Percentiles rank a stretch among this genome's conserved stretches.
Evolutionary conservation across 176 grass and related monocot species (phyloP).

Genomic region (Rhynchospora tenuis): DNA sequence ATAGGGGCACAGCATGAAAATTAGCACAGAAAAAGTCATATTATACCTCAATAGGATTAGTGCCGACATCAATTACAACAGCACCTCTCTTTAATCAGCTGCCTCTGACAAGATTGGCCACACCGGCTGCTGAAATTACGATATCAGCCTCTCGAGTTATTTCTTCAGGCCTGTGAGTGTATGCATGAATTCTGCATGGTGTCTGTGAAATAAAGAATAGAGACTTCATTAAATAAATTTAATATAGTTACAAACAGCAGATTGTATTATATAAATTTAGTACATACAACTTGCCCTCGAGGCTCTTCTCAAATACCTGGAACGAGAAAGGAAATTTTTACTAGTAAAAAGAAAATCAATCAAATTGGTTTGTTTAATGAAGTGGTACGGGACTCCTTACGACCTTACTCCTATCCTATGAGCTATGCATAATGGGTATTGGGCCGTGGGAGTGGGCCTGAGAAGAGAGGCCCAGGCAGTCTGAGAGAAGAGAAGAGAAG

Average conservation of each 20-base stretch:
- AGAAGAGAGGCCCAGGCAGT: no score
- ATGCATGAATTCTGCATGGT: conserved; percentile 89
- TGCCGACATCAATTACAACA: conserved; percentile 93
- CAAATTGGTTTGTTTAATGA: no score
- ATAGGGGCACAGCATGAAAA: not conserved
- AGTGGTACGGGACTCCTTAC: no score
- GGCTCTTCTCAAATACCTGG: no score
- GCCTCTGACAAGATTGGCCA: conserved; percentile 82
- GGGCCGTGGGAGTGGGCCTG: no score
- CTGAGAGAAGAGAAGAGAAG: no score
- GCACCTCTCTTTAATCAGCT: conserved; percentile 79
- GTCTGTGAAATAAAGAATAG: conserved; percentile 43
- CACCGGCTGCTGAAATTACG: conserved; percentile 88
- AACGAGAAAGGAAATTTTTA: no score
- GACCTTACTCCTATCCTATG: no score
- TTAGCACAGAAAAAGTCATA: not conserved
- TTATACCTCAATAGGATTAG: conserved; percentile 82
- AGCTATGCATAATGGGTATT: no score
- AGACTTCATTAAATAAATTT: not conserved
- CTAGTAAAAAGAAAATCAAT: no score
- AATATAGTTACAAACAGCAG: not conserved
- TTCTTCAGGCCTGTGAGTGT: conserved; percentile 64
- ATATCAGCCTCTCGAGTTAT: conserved; percentile 84
- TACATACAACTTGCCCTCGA: no score
- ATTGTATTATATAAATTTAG: no score